Percentiles rank a stretch among this genome's conserved stretches.
Evolutionary conservation across 1,284 basidiomycete species (phyloP).

Genomic region (Tilletia walkeri): DNA sequence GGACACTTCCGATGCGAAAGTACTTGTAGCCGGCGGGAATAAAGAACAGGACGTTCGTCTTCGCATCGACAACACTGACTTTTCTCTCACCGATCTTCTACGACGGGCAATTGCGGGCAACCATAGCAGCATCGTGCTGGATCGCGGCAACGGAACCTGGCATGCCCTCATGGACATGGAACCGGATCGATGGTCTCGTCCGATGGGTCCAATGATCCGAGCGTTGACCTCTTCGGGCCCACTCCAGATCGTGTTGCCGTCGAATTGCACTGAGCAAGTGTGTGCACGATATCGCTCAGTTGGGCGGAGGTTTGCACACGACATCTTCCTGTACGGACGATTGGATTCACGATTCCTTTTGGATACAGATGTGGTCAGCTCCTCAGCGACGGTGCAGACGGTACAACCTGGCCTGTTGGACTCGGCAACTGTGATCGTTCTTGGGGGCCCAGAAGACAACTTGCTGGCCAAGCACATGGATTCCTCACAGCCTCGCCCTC

Average conservation of each 20-base stretch:
- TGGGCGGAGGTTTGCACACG: conserved; percentile 28
- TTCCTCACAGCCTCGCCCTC: conserved; percentile 29
- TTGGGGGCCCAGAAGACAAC: conserved; percentile 34
- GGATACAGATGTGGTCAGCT: conserved; percentile 24
- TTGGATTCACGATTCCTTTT: conserved; percentile 32
- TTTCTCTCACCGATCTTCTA: not conserved
- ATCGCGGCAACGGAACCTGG: not conserved
- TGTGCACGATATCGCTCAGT: conserved; percentile 23
- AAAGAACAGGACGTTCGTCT: not conserved
- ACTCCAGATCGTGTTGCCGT: conserved; percentile 29
- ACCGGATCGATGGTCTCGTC: conserved; percentile 18
- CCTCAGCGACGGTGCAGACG: not conserved
- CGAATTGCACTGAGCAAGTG: conserved; percentile 14
- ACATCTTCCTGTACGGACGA: conserved; percentile 30
- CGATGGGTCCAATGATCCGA: conserved; percentile 29
- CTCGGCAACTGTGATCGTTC: conserved; percentile 27
- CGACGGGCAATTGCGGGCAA: not conserved
- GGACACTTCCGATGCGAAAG: too few relatives aligned
- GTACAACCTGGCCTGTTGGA: not conserved
- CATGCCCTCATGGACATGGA: not conserved
- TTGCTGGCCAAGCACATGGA: conserved; percentile 21
- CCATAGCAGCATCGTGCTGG: not conserved
- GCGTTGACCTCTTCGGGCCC: conserved; percentile 28
- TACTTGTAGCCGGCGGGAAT: too few relatives aligned
- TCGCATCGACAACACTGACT: not conserved